Evolutionary conservation across 2,329 filamentous ascomycete genomes (phyloP).

Genomic region (Scopulariopsis brevicaulis): DNA sequence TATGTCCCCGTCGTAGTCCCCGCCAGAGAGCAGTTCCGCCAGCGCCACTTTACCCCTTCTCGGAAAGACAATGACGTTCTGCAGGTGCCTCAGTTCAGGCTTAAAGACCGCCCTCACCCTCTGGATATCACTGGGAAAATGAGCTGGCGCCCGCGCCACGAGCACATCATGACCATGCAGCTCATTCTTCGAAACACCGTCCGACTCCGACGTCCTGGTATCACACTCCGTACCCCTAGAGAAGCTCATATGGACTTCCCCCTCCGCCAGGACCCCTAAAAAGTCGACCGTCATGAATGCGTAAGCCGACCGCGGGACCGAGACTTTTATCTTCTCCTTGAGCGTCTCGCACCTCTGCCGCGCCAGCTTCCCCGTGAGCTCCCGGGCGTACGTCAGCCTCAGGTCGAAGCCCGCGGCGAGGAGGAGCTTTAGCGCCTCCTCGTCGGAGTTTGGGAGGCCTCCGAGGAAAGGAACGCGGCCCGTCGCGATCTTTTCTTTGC

Average conservation of each 20-base stretch:
- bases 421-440: constrained; percentile 42
- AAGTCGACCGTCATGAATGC: constrained; percentile 62
- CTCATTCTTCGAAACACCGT: constrained; percentile 38
- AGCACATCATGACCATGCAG: constrained; percentile 50
- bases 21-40: constrained; percentile 62
- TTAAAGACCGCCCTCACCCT: constrained; percentile 48
- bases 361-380: constrained; percentile 33
- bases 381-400: constrained; percentile 33
- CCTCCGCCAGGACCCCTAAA: constrained; percentile 42
- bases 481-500: constrained; percentile 23
- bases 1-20: constrained; percentile 73
- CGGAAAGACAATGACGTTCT: constrained; percentile 73
- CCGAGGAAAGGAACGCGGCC: constrained; percentile 30
- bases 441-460: constrained; percentile 34
- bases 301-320: constrained; percentile 48
- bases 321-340: constrained; percentile 46
- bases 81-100: constrained; percentile 52
- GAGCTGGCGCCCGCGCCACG: constrained; percentile 57
- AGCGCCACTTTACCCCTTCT: constrained; percentile 48
- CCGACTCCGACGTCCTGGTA: constrained; percentile 10
- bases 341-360: constrained; percentile 40
- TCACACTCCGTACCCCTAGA: constrained; percentile 48
- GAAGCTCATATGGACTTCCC: constrained; percentile 58
- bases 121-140: constrained; percentile 63
- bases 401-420: constrained; percentile 50